phyloP scores from a whole-genome alignment of 805 yeast genomes.

The Komagataella pseudopastoris region DNA sequence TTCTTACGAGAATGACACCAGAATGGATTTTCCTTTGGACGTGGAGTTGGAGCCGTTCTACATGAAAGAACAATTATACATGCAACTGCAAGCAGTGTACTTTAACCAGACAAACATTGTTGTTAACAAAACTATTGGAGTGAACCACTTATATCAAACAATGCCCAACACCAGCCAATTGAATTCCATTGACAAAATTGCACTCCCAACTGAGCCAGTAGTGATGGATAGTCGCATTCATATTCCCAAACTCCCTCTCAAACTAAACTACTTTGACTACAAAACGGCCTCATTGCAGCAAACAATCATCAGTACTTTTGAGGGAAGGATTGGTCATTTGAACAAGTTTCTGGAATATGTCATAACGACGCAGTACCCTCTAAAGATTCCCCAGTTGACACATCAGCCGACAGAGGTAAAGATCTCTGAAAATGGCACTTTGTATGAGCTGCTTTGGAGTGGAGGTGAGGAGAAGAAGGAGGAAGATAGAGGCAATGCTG shows the following conservation, averaged over 20 bases:
- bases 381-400: neutral
- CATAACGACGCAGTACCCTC: neutral
- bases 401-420: neutral
- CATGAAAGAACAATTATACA: neutral
- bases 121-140: neutral
- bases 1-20: neutral
- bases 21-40: neutral
- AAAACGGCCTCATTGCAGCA: neutral
- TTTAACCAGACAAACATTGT: neutral
- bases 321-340: neutral
- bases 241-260: neutral
- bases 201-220: neutral
- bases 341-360: neutral
- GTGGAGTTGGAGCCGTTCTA: neutral
- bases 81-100: neutral
- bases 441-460: neutral
- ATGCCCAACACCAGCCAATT: neutral
- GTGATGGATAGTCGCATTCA: neutral
- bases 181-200: neutral
- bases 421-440: neutral
- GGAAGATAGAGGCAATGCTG: neutral
- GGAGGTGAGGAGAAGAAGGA: neutral
- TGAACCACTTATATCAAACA: neutral
- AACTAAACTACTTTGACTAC: neutral
- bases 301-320: neutral